These are phyloP conservation scores for Parmelia sp. DNA, from an alignment of 495 filamentous ascomycete species.

Conservation along the genomic window DNA sequence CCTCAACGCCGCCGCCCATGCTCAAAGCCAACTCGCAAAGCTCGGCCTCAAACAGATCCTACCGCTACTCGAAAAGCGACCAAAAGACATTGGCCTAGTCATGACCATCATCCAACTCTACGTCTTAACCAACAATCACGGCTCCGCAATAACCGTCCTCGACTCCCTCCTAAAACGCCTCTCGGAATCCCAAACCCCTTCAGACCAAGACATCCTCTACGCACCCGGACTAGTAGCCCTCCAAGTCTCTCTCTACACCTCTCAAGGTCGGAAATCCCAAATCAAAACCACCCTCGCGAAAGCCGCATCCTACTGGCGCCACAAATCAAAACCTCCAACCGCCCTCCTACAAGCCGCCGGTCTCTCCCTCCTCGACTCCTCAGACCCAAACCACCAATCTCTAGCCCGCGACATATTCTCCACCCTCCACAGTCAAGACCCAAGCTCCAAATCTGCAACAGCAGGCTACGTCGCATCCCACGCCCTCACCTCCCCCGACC, in stretches of 20 bases:
- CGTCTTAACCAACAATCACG: constrained; percentile 64
- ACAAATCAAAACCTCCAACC: constrained; percentile 43
- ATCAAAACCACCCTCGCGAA: constrained; percentile 66
- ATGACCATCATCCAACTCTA: constrained; percentile 83
- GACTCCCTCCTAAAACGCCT: constrained; percentile 67
- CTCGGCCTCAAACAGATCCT: constrained; percentile 67
- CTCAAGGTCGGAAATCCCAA: constrained; percentile 68
- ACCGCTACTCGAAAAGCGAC: constrained; percentile 66
- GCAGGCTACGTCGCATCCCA: constrained; percentile 83
- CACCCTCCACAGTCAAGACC: constrained; percentile 54
- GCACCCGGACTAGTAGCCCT: constrained; percentile 83
- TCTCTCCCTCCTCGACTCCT: constrained; percentile 68
- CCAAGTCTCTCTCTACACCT: constrained; percentile 71
- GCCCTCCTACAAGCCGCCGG: constrained; percentile 75
- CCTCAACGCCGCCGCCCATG: constrained; percentile 72
- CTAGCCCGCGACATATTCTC: constrained; percentile 71
- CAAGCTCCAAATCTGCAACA: constrained; percentile 56
- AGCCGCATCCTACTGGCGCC: constrained; percentile 76
- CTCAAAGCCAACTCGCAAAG: constrained; percentile 56
- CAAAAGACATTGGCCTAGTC: constrained; percentile 76
- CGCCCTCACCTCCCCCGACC: constrained; percentile 50
- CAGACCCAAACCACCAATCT: constrained; percentile 55
- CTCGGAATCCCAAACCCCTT: constrained; percentile 45
- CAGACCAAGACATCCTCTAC: constrained; percentile 65
- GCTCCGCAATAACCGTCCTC: constrained; percentile 66